These are phyloP conservation scores for Betula pendula DNA, from an alignment of 306 rosid genomes.

Conservation along the genomic window DNA sequence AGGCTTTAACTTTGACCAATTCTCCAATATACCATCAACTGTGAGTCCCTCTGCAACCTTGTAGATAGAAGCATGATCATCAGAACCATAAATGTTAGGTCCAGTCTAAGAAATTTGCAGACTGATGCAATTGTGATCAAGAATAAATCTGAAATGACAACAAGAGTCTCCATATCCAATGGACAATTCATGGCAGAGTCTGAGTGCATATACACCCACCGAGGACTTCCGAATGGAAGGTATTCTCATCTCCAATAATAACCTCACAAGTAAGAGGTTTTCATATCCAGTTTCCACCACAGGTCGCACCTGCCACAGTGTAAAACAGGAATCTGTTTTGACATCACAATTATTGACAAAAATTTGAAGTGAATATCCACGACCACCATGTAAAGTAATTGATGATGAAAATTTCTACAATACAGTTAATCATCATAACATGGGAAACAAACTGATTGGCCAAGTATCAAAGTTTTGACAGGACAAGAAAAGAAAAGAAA, in stretches of 20 bases:
- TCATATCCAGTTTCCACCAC: conserved; percentile 98
- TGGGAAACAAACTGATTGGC: not conserved
- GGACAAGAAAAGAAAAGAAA: not conserved
- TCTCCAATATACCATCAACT: conserved; percentile 75
- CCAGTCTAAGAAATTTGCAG: conserved; percentile 22
- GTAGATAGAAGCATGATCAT: conserved; percentile 33
- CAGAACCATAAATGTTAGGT: conserved; percentile 34
- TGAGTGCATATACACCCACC: conserved; percentile 48
- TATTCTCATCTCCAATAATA: conserved; percentile 70
- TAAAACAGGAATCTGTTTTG: conserved; percentile 23
- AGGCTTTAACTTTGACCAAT: conserved; percentile 71
- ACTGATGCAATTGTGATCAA: conserved; percentile 5
- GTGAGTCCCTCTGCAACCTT: conserved; percentile 78
- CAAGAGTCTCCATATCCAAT: conserved; percentile 4
- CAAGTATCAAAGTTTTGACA: not conserved
- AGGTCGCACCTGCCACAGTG: conserved; percentile 78
- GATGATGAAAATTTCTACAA: not conserved
- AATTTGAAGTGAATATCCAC: not conserved
- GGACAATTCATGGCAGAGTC: conserved; percentile 12
- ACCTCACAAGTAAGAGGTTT: conserved; percentile 78
- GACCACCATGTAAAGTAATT: not conserved
- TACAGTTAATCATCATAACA: not conserved
- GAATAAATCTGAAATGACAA: not conserved
- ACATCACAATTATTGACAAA: not conserved
- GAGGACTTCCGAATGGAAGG: conserved; percentile 71